Evolutionary conservation across 305 asterid species (phyloP).

Genomic region (Petunia hybrid): DNA sequence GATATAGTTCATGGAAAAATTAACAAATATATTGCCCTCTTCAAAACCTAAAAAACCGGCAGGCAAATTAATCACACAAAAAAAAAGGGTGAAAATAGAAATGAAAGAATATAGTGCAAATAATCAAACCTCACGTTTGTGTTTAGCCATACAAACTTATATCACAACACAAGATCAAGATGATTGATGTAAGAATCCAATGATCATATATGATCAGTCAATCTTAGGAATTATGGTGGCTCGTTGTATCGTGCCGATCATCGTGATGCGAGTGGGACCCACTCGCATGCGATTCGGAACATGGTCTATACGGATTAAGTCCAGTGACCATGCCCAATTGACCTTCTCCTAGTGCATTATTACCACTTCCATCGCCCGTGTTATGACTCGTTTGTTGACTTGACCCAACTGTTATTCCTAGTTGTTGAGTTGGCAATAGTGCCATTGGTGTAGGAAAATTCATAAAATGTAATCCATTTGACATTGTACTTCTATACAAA

Average conservation of each 20-base stretch:
- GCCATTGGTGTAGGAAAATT: slow-evolving; percentile 81
- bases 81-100: slow-evolving; percentile 34
- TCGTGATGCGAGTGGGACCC: slow-evolving; percentile 72
- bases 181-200: not conserved
- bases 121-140: slow-evolving; percentile 72
- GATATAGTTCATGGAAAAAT: too few species aligned
- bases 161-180: slow-evolving; percentile 44
- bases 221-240: slow-evolving; percentile 63
- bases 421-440: slow-evolving; percentile 66
- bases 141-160: slow-evolving; percentile 59
- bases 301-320: slow-evolving; percentile 57
- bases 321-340: slow-evolving; percentile 73
- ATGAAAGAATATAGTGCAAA: slow-evolving; percentile 43
- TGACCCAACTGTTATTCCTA: slow-evolving; percentile 27
- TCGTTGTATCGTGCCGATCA: slow-evolving; percentile 59
- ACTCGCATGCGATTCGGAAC: slow-evolving; percentile 65
- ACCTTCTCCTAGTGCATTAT: slow-evolving; percentile 62
- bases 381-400: too few species aligned
- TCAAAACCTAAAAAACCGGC: slow-evolving; percentile 60
- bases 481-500: slow-evolving; percentile 72
- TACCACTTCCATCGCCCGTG: slow-evolving; percentile 37
- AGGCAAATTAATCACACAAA: slow-evolving; percentile 54
- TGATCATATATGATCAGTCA: slow-evolving; percentile 29
- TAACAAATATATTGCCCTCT: slow-evolving; percentile 49
- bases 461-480: slow-evolving; percentile 85